Percentiles rank a stretch among this genome's conserved stretches.
Evolutionary conservation across 805 yeast species (phyloP).

Genomic region (Saccharomycopsis schoenii): DNA sequence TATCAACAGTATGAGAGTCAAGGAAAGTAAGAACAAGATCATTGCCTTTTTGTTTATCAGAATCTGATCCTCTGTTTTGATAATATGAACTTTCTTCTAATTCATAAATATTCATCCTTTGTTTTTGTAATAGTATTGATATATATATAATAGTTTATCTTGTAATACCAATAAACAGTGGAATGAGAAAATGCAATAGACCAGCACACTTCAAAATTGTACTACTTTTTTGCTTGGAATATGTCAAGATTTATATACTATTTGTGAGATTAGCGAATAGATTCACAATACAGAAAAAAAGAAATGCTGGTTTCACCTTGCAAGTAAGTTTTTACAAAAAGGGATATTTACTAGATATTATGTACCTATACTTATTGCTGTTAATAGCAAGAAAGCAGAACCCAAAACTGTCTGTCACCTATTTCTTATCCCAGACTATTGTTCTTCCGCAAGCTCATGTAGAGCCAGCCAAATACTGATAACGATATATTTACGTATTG

Average conservation of each 20-base stretch:
- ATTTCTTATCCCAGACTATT: background rate
- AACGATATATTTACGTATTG: background rate
- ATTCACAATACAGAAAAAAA: too few species aligned
- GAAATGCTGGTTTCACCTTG: too few species aligned
- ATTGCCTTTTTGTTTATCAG: background rate
- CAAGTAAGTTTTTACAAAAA: too few species aligned
- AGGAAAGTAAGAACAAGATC: background rate
- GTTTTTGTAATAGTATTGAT: background rate
- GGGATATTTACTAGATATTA: background rate
- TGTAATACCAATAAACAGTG: too few species aligned
- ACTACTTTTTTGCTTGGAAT: too few species aligned
- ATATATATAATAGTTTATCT: too few species aligned
- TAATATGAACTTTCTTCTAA: background rate
- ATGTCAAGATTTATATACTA: too few species aligned
- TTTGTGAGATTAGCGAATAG: too few species aligned
- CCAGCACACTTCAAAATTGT: too few species aligned
- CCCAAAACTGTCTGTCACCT: background rate
- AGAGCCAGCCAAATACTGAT: background rate
- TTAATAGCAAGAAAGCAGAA: background rate
- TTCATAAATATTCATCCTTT: background rate
- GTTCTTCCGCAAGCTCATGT: background rate
- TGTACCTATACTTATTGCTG: background rate
- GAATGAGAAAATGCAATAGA: too few species aligned
- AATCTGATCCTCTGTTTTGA: background rate
- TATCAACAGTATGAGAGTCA: background rate